These are phyloP conservation scores for Endoconidiophora laricicola DNA, from an alignment of 2,329 filamentous ascomycete species.

Conservation along the genomic window DNA sequence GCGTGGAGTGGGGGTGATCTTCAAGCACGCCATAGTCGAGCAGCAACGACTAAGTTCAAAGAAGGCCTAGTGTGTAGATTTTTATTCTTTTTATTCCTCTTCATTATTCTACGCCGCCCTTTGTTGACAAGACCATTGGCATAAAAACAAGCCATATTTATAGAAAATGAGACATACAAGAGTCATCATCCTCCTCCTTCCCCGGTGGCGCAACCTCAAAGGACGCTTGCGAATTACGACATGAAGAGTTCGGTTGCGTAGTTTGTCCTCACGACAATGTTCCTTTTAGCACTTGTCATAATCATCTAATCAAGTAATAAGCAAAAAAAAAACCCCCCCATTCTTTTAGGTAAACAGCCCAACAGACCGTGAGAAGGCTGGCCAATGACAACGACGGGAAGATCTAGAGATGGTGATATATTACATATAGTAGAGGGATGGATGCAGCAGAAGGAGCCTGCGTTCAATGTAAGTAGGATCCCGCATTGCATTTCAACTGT, in stretches of 20 bases:
- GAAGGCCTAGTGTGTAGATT: too few relatives aligned
- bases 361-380: too few relatives aligned
- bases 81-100: background rate
- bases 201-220: slow-evolving; percentile 5
- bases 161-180: too few relatives aligned
- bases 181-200: too few relatives aligned
- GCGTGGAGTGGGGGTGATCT: slow-evolving; percentile 3
- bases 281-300: too few relatives aligned
- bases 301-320: too few relatives aligned
- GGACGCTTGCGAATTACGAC: slow-evolving; percentile 5
- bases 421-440: background rate
- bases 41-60: too few relatives aligned
- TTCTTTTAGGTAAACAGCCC: background rate
- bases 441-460: too few relatives aligned
- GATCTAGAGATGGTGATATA: background rate
- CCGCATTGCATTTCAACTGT: background rate
- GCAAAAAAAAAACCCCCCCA: background rate
- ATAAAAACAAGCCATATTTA: too few relatives aligned
- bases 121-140: too few relatives aligned
- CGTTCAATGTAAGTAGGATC: background rate
- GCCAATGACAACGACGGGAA: too few relatives aligned
- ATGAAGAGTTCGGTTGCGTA: background rate
- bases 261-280: background rate
- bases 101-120: background rate
- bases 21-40: slow-evolving; percentile 12